These are phyloP conservation scores for Protostelium mycophagum DNA, from an alignment of 78 protist genomes.

Conservation along the genomic window DNA sequence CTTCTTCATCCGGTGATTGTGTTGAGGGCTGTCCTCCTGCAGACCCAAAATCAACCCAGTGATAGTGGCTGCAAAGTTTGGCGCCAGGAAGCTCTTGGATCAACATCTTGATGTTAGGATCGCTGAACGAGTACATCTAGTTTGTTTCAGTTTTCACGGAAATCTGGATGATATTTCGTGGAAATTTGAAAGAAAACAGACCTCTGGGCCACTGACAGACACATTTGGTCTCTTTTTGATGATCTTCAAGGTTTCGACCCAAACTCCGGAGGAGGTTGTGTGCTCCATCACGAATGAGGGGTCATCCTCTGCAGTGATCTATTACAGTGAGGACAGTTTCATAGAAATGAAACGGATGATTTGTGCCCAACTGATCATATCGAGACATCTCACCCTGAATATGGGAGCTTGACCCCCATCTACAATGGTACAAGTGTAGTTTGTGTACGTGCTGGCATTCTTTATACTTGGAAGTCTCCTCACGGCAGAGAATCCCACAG, in stretches of 20 bases:
- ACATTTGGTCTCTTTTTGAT: background rate
- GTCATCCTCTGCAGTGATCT: slow-evolving; percentile 7
- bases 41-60: background rate
- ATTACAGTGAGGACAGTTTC: background rate
- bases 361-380: too few species aligned
- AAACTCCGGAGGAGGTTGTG: slow-evolving; percentile 1
- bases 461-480: background rate
- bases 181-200: too few species aligned
- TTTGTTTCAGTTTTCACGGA: background rate
- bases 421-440: background rate
- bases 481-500: background rate
- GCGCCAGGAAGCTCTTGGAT: background rate
- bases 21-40: background rate
- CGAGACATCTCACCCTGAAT: too few species aligned
- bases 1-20: background rate
- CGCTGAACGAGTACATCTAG: background rate
- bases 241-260: slow-evolving; percentile 4
- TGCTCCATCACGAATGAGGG: background rate
- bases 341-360: background rate
- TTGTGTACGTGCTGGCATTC: background rate
- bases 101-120: slow-evolving; percentile 6
- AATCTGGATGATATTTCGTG: background rate
- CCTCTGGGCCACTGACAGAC: slow-evolving; percentile 10
- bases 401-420: slow-evolving; percentile 5
- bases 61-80: background rate